Conservation (phyloP, 2,329 filamentous ascomycete species). For the Rutstroemia sydowiana region DNA sequence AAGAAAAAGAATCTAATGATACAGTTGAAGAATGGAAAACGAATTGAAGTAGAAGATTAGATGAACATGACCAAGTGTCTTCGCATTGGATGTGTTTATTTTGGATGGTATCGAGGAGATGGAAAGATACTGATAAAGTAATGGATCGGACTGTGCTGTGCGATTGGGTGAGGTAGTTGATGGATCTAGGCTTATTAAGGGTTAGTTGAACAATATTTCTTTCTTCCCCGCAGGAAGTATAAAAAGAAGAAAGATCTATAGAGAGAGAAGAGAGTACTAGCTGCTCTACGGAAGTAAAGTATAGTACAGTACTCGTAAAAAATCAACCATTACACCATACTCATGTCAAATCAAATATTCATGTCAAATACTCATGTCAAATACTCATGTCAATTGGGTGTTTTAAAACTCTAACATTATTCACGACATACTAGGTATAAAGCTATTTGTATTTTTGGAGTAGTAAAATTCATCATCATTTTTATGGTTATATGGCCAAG, state of each 20-base stretch:
- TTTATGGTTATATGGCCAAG: too few species aligned
- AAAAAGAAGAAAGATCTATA: neutral
- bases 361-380: too few species aligned
- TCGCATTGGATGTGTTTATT: slow-evolving; percentile 16
- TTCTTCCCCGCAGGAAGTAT: slow-evolving; percentile 7
- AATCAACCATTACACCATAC: too few species aligned
- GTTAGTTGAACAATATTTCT: neutral
- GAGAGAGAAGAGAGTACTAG: too few species aligned
- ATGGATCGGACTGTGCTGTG: slow-evolving; percentile 10
- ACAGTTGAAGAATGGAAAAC: slow-evolving; percentile 24
- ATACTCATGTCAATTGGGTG: too few species aligned
- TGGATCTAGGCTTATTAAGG: neutral
- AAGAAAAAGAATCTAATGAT: slow-evolving; percentile 24
- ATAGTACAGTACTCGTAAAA: too few species aligned
- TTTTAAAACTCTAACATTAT: too few species aligned
- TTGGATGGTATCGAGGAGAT: slow-evolving; percentile 10
- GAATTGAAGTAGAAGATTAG: slow-evolving; percentile 17
- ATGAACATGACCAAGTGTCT: slow-evolving; percentile 20
- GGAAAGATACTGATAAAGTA: slow-evolving; percentile 15
- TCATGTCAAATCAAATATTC: too few species aligned
- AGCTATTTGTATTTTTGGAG: too few species aligned
- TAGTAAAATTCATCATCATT: too few species aligned
- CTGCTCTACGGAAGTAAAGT: too few species aligned
- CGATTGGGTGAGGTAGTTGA: neutral
- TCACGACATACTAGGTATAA: too few species aligned